A percentile compares a stretch with the other conserved stretches of the same genome.
These are phyloP conservation scores for Dothiorella sarmentorum DNA, from an alignment of 2,329 filamentous ascomycete genomes.

Conservation along the genomic window DNA sequence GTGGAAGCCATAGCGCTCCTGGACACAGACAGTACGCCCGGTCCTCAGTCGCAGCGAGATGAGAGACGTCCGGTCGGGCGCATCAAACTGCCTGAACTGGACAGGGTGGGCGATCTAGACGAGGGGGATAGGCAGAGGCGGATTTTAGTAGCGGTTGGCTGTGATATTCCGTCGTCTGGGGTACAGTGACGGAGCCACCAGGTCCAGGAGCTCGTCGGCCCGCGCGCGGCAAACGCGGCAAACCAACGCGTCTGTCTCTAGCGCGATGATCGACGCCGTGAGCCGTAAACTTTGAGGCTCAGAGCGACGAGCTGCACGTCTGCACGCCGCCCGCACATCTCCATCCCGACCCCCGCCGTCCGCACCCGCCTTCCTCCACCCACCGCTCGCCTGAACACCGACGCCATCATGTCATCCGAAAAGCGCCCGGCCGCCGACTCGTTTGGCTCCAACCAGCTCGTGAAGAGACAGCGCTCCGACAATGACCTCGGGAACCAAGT, in stretches of 20 bases:
- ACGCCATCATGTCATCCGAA: conserved; percentile 71
- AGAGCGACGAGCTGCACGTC: background rate
- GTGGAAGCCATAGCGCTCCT: conserved; percentile 50
- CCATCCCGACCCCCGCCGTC: background rate
- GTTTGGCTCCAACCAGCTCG: conserved; percentile 73
- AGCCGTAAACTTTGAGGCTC: conserved; percentile 17
- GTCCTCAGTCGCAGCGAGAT: conserved; percentile 15
- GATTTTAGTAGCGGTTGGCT: background rate
- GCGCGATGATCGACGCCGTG: conserved; percentile 11
- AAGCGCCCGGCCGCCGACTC: conserved; percentile 88
- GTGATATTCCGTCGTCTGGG: background rate
- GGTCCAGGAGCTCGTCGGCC: conserved; percentile 13
- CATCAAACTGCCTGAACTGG: conserved; percentile 15
- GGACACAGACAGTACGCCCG: conserved; percentile 13
- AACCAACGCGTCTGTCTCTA: background rate
- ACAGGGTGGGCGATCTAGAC: conserved; percentile 1
- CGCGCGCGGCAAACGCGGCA: background rate
- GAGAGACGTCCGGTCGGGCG: background rate
- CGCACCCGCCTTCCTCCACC: background rate
- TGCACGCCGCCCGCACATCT: too few species aligned
- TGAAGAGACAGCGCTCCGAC: conserved; percentile 83
- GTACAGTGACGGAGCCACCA: conserved; percentile 9
- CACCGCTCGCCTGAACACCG: background rate
- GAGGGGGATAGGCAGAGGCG: background rate
- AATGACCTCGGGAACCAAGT: conserved; percentile 52